Evolutionary conservation across 331 rosid genomes (phyloP).

Genomic region (Rhamnella rubrinervis): DNA sequence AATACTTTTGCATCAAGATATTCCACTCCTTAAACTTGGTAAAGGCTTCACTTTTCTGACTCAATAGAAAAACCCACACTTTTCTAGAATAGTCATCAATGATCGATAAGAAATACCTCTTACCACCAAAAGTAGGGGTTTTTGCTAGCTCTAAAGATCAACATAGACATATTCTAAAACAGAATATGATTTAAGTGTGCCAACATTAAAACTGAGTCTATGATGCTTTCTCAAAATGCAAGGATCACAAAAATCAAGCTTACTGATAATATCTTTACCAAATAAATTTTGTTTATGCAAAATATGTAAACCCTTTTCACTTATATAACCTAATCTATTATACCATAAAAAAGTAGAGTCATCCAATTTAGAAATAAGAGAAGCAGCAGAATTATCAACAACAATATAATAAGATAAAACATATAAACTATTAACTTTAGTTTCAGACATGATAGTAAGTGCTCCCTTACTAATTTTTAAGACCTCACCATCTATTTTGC

Average conservation of each 20-base stretch:
- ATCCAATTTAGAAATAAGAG: too few relatives aligned
- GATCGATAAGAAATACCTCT: too few relatives aligned
- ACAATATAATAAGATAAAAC: too few relatives aligned
- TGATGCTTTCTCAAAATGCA: neutral
- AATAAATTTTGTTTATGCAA: too few relatives aligned
- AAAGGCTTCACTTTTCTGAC: neutral
- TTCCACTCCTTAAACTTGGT: neutral
- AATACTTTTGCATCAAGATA: too few relatives aligned
- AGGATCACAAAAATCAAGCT: neutral
- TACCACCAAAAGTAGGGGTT: neutral
- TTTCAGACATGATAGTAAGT: too few relatives aligned
- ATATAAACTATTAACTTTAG: neutral
- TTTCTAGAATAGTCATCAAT: neutral
- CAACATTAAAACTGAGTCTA: too few relatives aligned
- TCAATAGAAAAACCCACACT: neutral
- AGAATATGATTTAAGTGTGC: neutral
- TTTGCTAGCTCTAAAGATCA: neutral
- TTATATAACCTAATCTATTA: neutral
- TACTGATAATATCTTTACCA: neutral
- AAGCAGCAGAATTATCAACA: neutral
- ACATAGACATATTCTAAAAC: too few relatives aligned
- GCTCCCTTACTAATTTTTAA: neutral
- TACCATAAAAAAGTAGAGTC: neutral
- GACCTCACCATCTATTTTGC: neutral
- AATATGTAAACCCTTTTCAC: neutral